Base-by-base conservation (phyloP, 352 stramenopile genomes). In the Paralagenidium karlingii region DNA sequence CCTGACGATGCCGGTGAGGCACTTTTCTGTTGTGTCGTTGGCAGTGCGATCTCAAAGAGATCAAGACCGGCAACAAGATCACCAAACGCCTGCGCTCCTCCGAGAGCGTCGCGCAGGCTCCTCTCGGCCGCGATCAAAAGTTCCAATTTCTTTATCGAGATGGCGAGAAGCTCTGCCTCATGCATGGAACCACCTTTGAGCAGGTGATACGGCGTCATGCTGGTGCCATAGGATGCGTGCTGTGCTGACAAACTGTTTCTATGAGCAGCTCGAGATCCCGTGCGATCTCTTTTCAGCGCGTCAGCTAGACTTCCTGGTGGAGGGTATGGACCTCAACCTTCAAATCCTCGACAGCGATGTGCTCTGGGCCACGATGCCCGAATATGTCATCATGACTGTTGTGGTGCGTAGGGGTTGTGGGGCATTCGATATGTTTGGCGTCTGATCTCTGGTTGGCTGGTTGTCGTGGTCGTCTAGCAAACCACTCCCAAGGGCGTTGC, bases 141-240 rank as follows among this genome's bases (percentile, higher is more conserved):
- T 89, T 80, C 48, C 78, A 91, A 57, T 88, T 83, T 58, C 49
- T 91, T 18, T 91, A 91, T 61, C 62, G 67, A 25, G 71, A 84
- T 3, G 71, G 78, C 11, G 53, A 67, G 40, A 82, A 87, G 47
- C 60, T 91, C 22, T 63, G 86, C 45, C 55, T 91, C 43, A 91
- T 91, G 78, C 68, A 89, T 52, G 83, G 74, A 47, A 55, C 54
- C 5, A 71, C 66, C 5, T 91, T 79, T 34, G 75, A 91, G 39
- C 78, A 91, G 75, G 78, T 91, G 25, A 8, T 1, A 38, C 13
- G 24, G 10, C 29, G 5, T 13, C 3, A 15, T 8, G 24, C 11
- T 13, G n/a, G n/a, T n/a, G n/a, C n/a, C n/a, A n/a, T n/a, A n/a
- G n/a, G 11, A n/a, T 11, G 5, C 12, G 6, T 33, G 10, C 38